A percentile compares a stretch with the other conserved stretches of the same genome.
Evolutionary conservation across 371 early-diverging fungal genomes (phyloP).

Genomic region (Apophysomyces sp.): DNA sequence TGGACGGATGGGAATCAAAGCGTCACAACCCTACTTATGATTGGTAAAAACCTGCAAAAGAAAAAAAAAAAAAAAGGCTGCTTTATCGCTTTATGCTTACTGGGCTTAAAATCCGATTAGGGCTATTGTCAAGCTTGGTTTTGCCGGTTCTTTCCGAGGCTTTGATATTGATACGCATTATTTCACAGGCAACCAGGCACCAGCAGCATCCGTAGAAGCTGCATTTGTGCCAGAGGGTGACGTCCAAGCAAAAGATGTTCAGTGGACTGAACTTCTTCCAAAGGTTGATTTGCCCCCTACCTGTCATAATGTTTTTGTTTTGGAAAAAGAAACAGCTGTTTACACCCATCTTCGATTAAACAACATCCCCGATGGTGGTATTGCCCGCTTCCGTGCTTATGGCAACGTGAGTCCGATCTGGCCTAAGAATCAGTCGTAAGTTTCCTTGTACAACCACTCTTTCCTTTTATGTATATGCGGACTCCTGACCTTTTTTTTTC

Average conservation of each 20-base stretch:
- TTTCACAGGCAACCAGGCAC: slow-evolving; percentile 89
- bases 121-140: slow-evolving; percentile 83
- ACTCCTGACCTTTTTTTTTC: neutral
- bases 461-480: neutral
- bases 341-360: slow-evolving; percentile 80
- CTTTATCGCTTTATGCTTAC: neutral
- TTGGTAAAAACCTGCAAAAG: slow-evolving; percentile 46
- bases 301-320: slow-evolving; percentile 70
- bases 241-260: slow-evolving; percentile 35
- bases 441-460: neutral
- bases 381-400: slow-evolving; percentile 83
- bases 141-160: slow-evolving; percentile 78
- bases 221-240: slow-evolving; percentile 50
- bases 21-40: slow-evolving; percentile 82
- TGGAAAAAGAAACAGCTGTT: slow-evolving; percentile 45
- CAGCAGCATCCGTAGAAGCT: slow-evolving; percentile 73
- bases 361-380: slow-evolving; percentile 92
- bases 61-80: too few species aligned
- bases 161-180: slow-evolving; percentile 87
- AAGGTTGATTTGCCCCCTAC: slow-evolving; percentile 63
- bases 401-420: slow-evolving; percentile 76
- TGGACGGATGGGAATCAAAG: slow-evolving; percentile 92
- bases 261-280: slow-evolving; percentile 79
- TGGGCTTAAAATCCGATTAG: slow-evolving; percentile 4
- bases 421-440: slow-evolving; percentile 51